phyloP scores from a whole-genome alignment of 495 filamentous ascomycete species.

The Talaromyces wortmannii region DNA sequence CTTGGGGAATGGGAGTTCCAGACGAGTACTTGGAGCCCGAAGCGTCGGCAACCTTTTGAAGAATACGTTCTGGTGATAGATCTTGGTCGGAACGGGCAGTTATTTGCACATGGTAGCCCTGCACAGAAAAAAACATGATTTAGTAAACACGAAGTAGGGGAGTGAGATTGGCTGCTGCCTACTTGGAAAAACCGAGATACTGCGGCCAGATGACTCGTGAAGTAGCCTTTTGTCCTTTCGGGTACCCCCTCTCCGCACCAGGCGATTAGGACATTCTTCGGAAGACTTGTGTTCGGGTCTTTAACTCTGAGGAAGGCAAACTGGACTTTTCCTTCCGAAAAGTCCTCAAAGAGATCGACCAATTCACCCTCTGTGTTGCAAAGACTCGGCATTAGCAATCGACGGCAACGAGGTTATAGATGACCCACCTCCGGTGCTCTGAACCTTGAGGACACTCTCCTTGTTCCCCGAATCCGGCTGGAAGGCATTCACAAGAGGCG shows the following conservation, averaged over 20 bases:
- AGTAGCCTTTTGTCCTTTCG: constrained; percentile 95
- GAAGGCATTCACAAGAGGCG: constrained; percentile 85
- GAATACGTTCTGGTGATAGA: constrained; percentile 75
- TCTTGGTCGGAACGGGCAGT: constrained; percentile 88
- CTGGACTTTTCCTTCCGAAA: constrained; percentile 92
- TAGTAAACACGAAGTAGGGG: background rate
- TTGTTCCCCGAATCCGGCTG: constrained; percentile 73
- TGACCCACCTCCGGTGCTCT: constrained; percentile 74
- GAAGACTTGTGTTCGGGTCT: constrained; percentile 83
- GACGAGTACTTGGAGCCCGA: constrained; percentile 91
- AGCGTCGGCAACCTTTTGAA: constrained; percentile 92
- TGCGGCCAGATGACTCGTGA: constrained; percentile 84
- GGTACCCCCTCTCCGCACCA: constrained; percentile 99
- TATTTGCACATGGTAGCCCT: constrained; percentile 96
- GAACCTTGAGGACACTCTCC: constrained; percentile 92
- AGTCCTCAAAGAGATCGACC: constrained; percentile 91
- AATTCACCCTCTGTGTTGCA: constrained; percentile 79
- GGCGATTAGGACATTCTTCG: constrained; percentile 88
- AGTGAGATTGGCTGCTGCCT: constrained; percentile 14
- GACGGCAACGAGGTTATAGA: background rate
- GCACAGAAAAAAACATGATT: background rate
- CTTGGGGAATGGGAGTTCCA: constrained; percentile 38
- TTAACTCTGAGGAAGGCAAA: constrained; percentile 96
- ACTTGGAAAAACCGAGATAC: constrained; percentile 87
- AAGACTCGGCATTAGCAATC: background rate